A percentile compares a stretch with the other conserved stretches of the same genome.
Evolutionary conservation across 345 rosid genomes (phyloP).

Genomic region (Microthlaspi erraticum): DNA sequence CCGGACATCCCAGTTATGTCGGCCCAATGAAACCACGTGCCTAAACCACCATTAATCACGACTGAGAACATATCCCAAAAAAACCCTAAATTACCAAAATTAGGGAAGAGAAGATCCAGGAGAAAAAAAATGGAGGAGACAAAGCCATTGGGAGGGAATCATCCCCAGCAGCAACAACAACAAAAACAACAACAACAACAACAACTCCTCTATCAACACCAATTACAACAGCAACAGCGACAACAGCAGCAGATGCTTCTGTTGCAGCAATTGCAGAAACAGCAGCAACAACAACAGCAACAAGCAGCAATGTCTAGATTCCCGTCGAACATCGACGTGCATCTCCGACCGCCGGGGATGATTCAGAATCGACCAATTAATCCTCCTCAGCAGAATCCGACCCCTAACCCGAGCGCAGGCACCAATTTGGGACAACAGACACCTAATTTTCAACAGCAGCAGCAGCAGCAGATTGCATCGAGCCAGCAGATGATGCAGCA

Average conservation of each 20-base stretch:
- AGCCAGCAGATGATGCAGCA: conserved; percentile 46
- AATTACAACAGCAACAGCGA: conserved; percentile 50
- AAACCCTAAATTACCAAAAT: conserved; percentile 29
- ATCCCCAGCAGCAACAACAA: conserved; percentile 36
- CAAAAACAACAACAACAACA: too few relatives aligned
- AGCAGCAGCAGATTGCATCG: conserved; percentile 33
- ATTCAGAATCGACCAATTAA: conserved; percentile 59
- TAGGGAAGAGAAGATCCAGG: conserved; percentile 7
- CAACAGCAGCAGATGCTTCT: conserved; percentile 48
- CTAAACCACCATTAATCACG: conserved; percentile 13
- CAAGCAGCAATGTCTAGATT: conserved; percentile 93
- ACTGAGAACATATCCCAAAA: conserved; percentile 6
- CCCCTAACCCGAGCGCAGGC: conserved; percentile 45
- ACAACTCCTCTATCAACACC: conserved; percentile 40
- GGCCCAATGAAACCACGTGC: not conserved
- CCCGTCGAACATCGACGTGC: conserved; percentile 90
- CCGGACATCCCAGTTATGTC: not conserved
- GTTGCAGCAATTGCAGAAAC: conserved; percentile 55
- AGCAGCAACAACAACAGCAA: conserved; percentile 66
- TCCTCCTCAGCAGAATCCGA: conserved; percentile 53
- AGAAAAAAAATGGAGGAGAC: conserved; percentile 41
- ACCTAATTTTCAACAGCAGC: conserved; percentile 47
- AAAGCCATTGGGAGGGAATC: conserved; percentile 34
- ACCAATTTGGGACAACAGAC: conserved; percentile 45
- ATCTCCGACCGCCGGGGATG: conserved; percentile 74